phyloP scores from a whole-genome alignment of 78 protist species.

The Dictyostelium purpureum region DNA sequence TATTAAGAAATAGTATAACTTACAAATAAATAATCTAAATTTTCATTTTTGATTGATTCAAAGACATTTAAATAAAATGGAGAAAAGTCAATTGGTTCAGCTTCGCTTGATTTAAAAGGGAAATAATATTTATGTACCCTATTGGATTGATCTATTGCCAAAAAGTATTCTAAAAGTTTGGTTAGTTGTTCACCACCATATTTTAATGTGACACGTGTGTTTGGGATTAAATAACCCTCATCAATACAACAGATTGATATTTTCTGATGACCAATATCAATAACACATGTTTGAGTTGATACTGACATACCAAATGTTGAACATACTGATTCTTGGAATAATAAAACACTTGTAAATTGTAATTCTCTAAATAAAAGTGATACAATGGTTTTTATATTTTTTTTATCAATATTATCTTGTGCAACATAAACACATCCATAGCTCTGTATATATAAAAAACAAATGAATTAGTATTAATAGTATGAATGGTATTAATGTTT shows the following conservation, averaged over 20 bases:
- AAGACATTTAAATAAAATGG: slow-evolving; percentile 38
- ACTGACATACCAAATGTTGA: slow-evolving; percentile 57
- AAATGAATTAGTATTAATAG: neutral
- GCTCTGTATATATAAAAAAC: neutral
- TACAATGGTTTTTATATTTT: slow-evolving; percentile 35
- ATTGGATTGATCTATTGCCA: neutral
- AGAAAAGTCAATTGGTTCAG: neutral
- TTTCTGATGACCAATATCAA: slow-evolving; percentile 54
- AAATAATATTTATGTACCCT: slow-evolving; percentile 36
- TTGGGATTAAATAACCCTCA: slow-evolving; percentile 56
- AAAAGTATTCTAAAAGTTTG: slow-evolving; percentile 26
- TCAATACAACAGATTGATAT: slow-evolving; percentile 53
- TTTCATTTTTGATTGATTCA: slow-evolving; percentile 39
- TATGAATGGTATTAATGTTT: neutral
- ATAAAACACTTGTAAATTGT: slow-evolving; percentile 47
- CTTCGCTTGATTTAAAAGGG: neutral
- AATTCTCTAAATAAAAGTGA: slow-evolving; percentile 11
- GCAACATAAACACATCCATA: slow-evolving; percentile 71
- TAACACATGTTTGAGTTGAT: slow-evolving; percentile 18
- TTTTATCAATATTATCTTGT: slow-evolving; percentile 43
- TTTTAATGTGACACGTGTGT: neutral
- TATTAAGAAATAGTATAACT: neutral
- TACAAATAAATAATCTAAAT: slow-evolving; percentile 23
- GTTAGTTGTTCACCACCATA: slow-evolving; percentile 42
- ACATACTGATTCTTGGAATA: slow-evolving; percentile 66